A percentile compares a stretch with the other conserved stretches of the same genome.
Conservation (phyloP, 2,329 filamentous ascomycete genomes). For the Aaosphaeria pasadenensis region DNA sequence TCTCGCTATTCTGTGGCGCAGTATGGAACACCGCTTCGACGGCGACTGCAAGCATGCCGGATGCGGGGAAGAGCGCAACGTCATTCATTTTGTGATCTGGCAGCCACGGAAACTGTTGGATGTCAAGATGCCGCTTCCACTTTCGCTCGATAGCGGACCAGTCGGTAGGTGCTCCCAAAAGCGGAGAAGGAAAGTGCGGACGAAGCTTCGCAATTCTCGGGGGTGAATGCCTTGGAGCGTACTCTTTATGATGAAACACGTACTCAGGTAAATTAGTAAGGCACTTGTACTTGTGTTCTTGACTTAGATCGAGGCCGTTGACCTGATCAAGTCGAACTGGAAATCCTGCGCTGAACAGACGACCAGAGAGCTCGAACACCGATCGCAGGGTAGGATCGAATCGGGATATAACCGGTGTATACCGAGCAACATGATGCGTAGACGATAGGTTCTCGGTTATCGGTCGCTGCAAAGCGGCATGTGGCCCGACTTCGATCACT, state of each 20-base stretch:
- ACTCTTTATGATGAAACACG: background rate
- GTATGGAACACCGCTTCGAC: background rate
- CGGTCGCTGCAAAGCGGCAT: slow-evolving; percentile 31
- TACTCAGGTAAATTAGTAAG: background rate
- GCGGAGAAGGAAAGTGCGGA: background rate
- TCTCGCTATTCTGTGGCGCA: background rate
- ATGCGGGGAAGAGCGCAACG: slow-evolving; percentile 5
- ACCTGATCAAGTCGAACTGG: no score
- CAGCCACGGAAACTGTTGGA: slow-evolving; percentile 19
- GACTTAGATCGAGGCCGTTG: background rate
- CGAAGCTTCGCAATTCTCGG: background rate
- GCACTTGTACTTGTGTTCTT: background rate
- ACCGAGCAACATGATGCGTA: background rate
- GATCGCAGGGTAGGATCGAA: background rate
- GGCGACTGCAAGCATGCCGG: slow-evolving; percentile 2
- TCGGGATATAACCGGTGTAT: background rate
- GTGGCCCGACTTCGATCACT: slow-evolving; percentile 31
- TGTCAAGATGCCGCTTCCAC: background rate
- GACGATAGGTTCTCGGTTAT: background rate
- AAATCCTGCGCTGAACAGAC: background rate
- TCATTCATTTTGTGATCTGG: slow-evolving; percentile 20
- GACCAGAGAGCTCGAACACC: background rate
- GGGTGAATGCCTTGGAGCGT: background rate
- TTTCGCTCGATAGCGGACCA: background rate
- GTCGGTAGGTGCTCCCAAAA: background rate